phyloP scores from a whole-genome alignment of 169 alveolate species.

The Eimeria maxima region DNA sequence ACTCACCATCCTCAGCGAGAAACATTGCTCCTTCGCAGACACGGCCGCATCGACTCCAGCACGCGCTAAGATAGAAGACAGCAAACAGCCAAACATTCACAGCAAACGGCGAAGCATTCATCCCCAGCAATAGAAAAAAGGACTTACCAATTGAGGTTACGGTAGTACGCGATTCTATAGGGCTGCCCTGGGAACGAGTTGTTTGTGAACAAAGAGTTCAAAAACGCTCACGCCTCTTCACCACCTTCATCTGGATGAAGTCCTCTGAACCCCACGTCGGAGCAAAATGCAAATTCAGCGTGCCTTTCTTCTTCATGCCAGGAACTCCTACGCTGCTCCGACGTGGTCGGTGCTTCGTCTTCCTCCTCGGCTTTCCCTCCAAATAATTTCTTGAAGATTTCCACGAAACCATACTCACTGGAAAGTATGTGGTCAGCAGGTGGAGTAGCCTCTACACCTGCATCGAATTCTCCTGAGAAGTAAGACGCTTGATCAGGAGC shows the following conservation, averaged over 20 bases:
- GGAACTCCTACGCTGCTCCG: conserved; percentile 53
- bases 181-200: not conserved
- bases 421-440: not conserved
- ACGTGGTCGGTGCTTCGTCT: conserved; percentile 67
- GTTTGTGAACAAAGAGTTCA: not conserved
- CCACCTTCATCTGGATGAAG: conserved; percentile 76
- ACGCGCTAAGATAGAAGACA: conserved; percentile 27
- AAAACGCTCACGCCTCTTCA: conserved; percentile 59
- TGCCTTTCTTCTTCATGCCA: conserved; percentile 73
- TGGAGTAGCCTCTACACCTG: not conserved
- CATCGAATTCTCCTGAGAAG: not conserved
- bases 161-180: not conserved
- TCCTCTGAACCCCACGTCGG: conserved; percentile 68
- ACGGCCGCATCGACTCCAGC: conserved; percentile 76
- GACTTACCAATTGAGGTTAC: not conserved
- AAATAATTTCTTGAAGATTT: conserved; percentile 58
- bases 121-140: not conserved
- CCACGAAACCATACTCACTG: conserved; percentile 38
- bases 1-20: conserved; percentile 70
- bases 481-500: conserved; percentile 12
- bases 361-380: conserved; percentile 27
- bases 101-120: not conserved
- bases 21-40: conserved; percentile 74
- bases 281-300: conserved; percentile 56
- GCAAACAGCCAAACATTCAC: not conserved